These are phyloP conservation scores for Aphanomyces cochlioides DNA, from an alignment of 352 stramenopile genomes.

Conservation along the genomic window DNA sequence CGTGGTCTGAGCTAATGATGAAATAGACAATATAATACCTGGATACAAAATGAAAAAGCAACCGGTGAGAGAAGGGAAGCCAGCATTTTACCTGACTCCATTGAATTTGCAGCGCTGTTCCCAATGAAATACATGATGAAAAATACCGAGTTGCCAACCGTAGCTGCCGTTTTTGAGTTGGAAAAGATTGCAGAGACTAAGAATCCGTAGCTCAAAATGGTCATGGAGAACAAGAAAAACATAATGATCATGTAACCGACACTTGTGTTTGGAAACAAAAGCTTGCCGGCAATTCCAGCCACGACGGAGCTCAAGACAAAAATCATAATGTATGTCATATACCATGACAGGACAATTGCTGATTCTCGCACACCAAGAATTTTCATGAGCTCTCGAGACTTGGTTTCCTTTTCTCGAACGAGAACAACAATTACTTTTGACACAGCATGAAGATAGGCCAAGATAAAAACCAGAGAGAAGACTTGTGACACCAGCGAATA, in stretches of 20 bases:
- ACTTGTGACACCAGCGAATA: constrained; percentile 71
- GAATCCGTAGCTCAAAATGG: constrained; percentile 49
- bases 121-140: constrained; percentile 30
- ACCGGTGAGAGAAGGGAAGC: constrained; percentile 34
- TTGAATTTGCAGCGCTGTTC: neutral
- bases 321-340: constrained; percentile 28
- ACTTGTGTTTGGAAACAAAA: constrained; percentile 30
- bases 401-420: constrained; percentile 80
- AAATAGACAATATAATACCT: constrained; percentile 42
- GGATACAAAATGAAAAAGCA: constrained; percentile 46
- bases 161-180: constrained; percentile 31
- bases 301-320: constrained; percentile 42
- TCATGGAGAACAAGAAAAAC: constrained; percentile 37
- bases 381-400: constrained; percentile 62
- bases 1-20: neutral
- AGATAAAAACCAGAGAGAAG: constrained; percentile 87
- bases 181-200: constrained; percentile 40
- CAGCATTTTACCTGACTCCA: constrained; percentile 40
- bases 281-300: constrained; percentile 32
- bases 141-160: constrained; percentile 38
- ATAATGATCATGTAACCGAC: constrained; percentile 34
- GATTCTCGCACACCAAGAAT: constrained; percentile 47
- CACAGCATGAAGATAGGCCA: constrained; percentile 91
- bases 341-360: constrained; percentile 29
- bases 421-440: constrained; percentile 82